phyloP scores from a whole-genome alignment of 352 stramenopile species.

The Pythium guiyangense region DNA sequence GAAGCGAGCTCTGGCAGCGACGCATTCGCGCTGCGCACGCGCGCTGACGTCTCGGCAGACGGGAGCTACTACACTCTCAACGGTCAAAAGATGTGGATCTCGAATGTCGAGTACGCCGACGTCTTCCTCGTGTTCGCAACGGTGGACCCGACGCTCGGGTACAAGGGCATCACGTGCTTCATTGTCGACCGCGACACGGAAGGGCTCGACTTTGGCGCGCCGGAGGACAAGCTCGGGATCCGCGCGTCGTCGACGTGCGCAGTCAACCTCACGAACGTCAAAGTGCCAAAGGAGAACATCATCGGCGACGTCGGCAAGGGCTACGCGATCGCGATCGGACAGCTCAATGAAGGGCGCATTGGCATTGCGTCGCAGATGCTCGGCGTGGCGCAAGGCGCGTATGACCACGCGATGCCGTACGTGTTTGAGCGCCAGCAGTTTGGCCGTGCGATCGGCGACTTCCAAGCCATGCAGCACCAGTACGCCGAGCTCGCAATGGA shows the following conservation, averaged over 20 bases:
- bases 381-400: constrained; percentile 90
- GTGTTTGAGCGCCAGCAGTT: constrained; percentile 92
- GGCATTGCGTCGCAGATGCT: constrained; percentile 95
- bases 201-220: constrained; percentile 82
- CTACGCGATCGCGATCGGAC: constrained; percentile 95
- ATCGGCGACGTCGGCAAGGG: constrained; percentile 86
- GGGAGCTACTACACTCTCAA: constrained; percentile 91
- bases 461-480: constrained; percentile 93
- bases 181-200: constrained; percentile 89
- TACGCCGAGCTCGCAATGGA: constrained; percentile 90
- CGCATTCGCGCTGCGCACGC: constrained; percentile 94
- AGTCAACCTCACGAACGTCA: constrained; percentile 89
- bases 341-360: constrained; percentile 92
- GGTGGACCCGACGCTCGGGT: constrained; percentile 74
- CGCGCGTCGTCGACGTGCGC: constrained; percentile 91
- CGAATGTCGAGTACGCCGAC: constrained; percentile 89
- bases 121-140: constrained; percentile 95
- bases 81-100: constrained; percentile 95
- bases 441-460: constrained; percentile 88
- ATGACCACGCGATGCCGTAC: constrained; percentile 91
- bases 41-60: constrained; percentile 75
- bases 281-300: constrained; percentile 82
- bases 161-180: constrained; percentile 96
- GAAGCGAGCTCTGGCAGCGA: constrained; percentile 93
- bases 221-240: constrained; percentile 95